Base-by-base conservation (phyloP, 305 asterid genomes). In the Fraxinus sp. region DNA sequence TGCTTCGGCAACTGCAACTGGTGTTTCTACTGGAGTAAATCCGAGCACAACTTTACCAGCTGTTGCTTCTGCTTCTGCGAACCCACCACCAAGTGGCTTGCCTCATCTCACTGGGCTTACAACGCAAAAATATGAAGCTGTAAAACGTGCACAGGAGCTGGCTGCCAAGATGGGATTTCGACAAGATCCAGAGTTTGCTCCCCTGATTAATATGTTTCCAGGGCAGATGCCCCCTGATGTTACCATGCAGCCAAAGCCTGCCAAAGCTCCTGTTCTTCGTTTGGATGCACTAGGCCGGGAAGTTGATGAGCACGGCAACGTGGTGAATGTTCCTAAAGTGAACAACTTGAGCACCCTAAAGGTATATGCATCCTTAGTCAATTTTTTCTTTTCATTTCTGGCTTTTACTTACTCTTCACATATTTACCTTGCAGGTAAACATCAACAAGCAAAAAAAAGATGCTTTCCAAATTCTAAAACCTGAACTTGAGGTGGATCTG, bases 201-300 rank as follows among this genome's bases (percentile, higher is more conserved):
- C 99, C 64, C 91, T 91, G 39, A 89, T 93, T 78, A 96, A 91
- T 83, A 90, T 92, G 95, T 94, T 96, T 86, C 98, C 98, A n/a
- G 98, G 98, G 75, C 99, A 94, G 88, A 82, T 92, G 86, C 92
- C 89, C 57, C 89, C 93, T 0, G 98, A 96, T 66, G 92, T 91
- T 75, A 55, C 92, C 36, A 81, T 93, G 81, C 99, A 93, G 82
- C 91, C 98, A 43, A 96, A 96, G 88, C 99, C 97, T 75, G 88
- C 97, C 11, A 94, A 91, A 92, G 95, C 93, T 75, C 98, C 98
- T 33, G 93, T 93, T 81, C 98, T 96, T 85, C 98, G 97, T 37
- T 86, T 96, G 91, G 99, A 96, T 92, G 97, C 97, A 74, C 71
- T 89, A 35, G 98, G 98, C 85, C 91, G 99, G 90, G 99, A 96